Percentiles rank a stretch among this genome's conserved stretches.
Conservation (phyloP, 2,329 filamentous ascomycete species). For the Lasiodiplodia sp. region DNA sequence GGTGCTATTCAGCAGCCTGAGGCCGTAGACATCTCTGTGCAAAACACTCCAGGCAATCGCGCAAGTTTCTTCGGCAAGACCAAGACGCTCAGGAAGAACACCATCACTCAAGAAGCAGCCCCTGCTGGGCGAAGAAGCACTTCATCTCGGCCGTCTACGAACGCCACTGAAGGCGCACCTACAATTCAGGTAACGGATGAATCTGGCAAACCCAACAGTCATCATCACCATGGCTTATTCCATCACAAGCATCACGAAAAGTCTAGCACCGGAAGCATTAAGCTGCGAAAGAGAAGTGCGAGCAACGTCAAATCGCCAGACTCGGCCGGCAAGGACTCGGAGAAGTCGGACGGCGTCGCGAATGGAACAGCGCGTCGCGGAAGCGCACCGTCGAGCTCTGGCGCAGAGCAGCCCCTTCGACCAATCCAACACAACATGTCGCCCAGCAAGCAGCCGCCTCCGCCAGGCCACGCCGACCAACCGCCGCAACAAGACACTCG, state of each 20-base stretch:
- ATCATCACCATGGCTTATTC: constrained; percentile 38
- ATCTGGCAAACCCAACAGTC: constrained; percentile 43
- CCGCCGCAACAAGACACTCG: constrained; percentile 53
- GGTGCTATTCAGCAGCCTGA: constrained; percentile 38
- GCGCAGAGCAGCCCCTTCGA: constrained; percentile 45
- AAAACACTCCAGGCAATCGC: constrained; percentile 45
- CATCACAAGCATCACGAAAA: constrained; percentile 46
- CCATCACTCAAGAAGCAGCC: constrained; percentile 41
- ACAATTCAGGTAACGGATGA: constrained; percentile 75
- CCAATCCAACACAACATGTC: constrained; percentile 50
- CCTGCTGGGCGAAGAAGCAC: constrained; percentile 51
- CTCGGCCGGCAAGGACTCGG: constrained; percentile 35
- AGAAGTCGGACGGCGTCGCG: constrained; percentile 29
- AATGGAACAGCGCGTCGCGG: constrained; percentile 17
- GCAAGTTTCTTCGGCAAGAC: constrained; percentile 70
- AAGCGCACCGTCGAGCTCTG: constrained; percentile 31
- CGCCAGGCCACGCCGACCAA: constrained; percentile 49
- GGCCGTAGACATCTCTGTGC: neutral
- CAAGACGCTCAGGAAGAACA: constrained; percentile 25
- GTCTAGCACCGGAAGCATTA: constrained; percentile 47
- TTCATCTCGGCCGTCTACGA: constrained; percentile 36
- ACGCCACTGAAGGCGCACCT: constrained; percentile 58
- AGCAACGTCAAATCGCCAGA: constrained; percentile 41
- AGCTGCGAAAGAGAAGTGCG: constrained; percentile 48
- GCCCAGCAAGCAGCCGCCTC: constrained; percentile 44